These are phyloP conservation scores for Boletellus deceptivus DNA, from an alignment of 1,284 basidiomycete genomes.

Conservation along the genomic window DNA sequence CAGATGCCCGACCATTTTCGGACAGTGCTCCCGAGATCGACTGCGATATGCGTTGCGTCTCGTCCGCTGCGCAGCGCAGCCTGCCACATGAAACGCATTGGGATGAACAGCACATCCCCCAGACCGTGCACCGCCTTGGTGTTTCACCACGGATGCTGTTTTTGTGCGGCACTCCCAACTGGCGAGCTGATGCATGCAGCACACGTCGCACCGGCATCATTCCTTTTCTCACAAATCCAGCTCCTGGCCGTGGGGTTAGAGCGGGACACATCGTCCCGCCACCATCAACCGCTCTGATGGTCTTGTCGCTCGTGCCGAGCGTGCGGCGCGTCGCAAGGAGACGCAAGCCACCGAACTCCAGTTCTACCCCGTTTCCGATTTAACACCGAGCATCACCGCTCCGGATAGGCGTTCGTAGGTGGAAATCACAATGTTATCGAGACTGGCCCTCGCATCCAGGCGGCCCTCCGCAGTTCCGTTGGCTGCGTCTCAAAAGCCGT, in stretches of 20 bases:
- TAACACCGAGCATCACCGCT: constrained; percentile 20
- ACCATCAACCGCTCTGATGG: too few relatives aligned
- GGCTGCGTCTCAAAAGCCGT: constrained; percentile 13
- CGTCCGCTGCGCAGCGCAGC: too few relatives aligned
- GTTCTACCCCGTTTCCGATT: constrained; percentile 14
- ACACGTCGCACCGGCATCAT: too few relatives aligned
- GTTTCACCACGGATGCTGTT: not conserved
- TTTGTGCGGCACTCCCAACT: not conserved
- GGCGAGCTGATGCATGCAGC: too few relatives aligned
- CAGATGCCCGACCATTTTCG: too few relatives aligned
- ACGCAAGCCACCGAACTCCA: not conserved
- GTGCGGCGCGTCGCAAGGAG: not conserved
- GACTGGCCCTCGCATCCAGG: not conserved
- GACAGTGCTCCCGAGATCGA: too few relatives aligned
- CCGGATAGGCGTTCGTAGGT: not conserved
- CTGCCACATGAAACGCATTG: too few relatives aligned
- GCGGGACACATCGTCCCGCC: constrained; percentile 1
- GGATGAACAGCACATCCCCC: not conserved
- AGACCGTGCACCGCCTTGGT: not conserved
- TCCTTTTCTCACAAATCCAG: not conserved
- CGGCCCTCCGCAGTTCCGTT: constrained; percentile 19
- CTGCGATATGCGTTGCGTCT: too few relatives aligned
- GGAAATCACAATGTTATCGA: constrained; percentile 5
- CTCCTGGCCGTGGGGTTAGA: constrained; percentile 15
- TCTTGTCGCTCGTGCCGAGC: too few relatives aligned